Conservation (phyloP, 2,329 filamentous ascomycete species). For the Fusarium fujikuroi region DNA sequence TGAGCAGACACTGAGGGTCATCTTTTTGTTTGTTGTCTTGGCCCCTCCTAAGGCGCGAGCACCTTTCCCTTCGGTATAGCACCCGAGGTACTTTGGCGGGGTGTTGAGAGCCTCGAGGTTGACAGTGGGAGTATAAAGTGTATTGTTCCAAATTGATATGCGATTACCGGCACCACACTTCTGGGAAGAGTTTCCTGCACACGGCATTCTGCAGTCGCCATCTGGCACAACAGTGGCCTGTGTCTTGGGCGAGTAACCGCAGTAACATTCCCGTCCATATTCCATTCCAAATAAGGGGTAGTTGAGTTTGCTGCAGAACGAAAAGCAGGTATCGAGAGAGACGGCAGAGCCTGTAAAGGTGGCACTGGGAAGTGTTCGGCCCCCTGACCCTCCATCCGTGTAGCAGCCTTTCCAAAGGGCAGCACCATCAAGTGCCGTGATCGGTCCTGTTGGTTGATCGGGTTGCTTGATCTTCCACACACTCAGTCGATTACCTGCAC, state of each 20-base stretch:
- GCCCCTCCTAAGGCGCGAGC: conserved; percentile 13
- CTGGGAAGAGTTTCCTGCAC: conserved; percentile 28
- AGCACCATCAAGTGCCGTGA: conserved; percentile 27
- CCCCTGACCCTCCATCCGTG: conserved; percentile 38
- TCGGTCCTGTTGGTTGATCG: conserved; percentile 17
- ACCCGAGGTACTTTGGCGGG: conserved; percentile 17
- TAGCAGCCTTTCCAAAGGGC: conserved; percentile 35
- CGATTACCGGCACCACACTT: conserved; percentile 35
- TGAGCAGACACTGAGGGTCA: conserved; percentile 32
- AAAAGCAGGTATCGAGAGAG: conserved; percentile 34
- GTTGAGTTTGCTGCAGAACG: conserved; percentile 37
- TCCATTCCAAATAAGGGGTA: conserved; percentile 41
- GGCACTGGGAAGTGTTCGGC: conserved; percentile 31
- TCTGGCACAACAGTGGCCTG: conserved; percentile 28
- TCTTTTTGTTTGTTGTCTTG: conserved; percentile 22
- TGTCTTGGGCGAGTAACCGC: conserved; percentile 27
- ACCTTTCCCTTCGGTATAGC: conserved; percentile 32
- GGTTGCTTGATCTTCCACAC: conserved; percentile 36
- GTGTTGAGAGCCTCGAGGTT: neutral
- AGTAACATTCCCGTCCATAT: conserved; percentile 38
- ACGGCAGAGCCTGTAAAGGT: conserved; percentile 32
- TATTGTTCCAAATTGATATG: conserved; percentile 40
- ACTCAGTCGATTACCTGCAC: conserved; percentile 38
- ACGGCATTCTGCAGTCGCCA: conserved; percentile 36
- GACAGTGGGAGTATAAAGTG: conserved; percentile 5